Evolutionary conservation across 805 yeast species (phyloP).

Genomic region (Starmerella davenportii): DNA sequence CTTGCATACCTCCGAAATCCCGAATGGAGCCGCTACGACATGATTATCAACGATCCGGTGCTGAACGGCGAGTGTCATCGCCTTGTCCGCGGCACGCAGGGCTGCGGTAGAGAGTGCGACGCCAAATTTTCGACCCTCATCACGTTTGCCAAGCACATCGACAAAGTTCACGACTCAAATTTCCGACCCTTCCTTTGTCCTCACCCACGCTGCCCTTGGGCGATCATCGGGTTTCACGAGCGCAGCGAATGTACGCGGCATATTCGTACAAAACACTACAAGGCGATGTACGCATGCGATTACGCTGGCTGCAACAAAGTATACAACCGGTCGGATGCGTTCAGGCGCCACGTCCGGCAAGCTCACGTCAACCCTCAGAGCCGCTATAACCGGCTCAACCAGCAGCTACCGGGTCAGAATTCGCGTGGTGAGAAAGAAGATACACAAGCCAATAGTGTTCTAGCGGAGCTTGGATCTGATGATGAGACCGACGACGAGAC

Average conservation of each 20-base stretch:
- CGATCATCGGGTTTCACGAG: slow-evolving; percentile 14
- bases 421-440: not conserved
- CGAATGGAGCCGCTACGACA: slow-evolving; percentile 8
- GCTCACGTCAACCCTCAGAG: slow-evolving; percentile 10
- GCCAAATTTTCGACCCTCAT: slow-evolving; percentile 9
- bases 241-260: slow-evolving; percentile 16
- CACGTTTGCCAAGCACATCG: slow-evolving; percentile 11
- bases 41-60: slow-evolving; percentile 4
- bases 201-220: slow-evolving; percentile 11
- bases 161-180: slow-evolving; percentile 7
- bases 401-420: not conserved
- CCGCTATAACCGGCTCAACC: slow-evolving; percentile 3
- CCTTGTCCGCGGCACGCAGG: slow-evolving; percentile 14
- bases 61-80: slow-evolving; percentile 10
- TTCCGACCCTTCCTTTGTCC: slow-evolving; percentile 14
- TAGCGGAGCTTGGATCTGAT: not conserved
- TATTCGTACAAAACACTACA: slow-evolving; percentile 13
- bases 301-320: slow-evolving; percentile 11
- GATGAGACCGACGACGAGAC: not conserved
- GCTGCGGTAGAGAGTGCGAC: slow-evolving; percentile 15
- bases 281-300: slow-evolving; percentile 14
- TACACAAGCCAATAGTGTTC: not conserved
- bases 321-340: slow-evolving; percentile 14
- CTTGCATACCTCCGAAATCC: not conserved
- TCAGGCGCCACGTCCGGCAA: slow-evolving; percentile 13